phyloP scores from a whole-genome alignment of 768 basidiomycete genomes.

The Trametes cubensis region DNA sequence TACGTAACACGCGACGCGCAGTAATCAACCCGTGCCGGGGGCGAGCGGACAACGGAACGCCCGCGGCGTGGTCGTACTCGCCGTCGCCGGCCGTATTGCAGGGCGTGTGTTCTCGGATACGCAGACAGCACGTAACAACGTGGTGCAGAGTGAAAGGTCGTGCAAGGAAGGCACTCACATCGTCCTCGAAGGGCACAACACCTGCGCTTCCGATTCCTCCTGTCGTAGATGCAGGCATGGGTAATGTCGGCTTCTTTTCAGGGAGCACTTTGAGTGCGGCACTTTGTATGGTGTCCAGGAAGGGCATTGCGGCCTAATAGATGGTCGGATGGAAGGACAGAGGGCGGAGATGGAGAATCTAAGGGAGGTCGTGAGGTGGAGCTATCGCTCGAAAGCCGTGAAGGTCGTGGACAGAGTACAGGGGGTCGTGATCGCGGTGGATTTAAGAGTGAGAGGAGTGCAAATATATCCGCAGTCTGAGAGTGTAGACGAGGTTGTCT shows the following conservation, averaged over 20 bases:
- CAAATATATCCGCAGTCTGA: neutral
- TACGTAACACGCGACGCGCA: conserved; percentile 44
- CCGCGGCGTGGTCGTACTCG: neutral
- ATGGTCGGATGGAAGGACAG: neutral
- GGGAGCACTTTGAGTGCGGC: conserved; percentile 51
- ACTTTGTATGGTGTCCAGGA: conserved; percentile 61
- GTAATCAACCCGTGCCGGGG: neutral
- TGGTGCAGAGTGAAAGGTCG: conserved; percentile 4
- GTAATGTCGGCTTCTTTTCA: conserved; percentile 39
- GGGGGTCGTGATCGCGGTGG: neutral
- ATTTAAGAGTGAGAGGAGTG: neutral
- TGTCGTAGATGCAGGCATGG: conserved; percentile 45
- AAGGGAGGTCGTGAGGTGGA: conserved; percentile 14
- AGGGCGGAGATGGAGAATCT: neutral
- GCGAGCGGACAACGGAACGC: conserved; percentile 13
- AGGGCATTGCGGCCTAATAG: conserved; percentile 44
- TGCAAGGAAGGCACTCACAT: conserved; percentile 52
- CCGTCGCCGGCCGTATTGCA: neutral
- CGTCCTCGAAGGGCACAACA: conserved; percentile 66
- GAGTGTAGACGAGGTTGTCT: neutral
- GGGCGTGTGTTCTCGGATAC: neutral
- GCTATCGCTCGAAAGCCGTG: neutral
- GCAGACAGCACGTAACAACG: neutral
- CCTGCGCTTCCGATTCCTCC: conserved; percentile 59
- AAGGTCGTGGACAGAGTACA: conserved; percentile 11